These are phyloP conservation scores for Chrysanthemum lavandulifolium DNA, from an alignment of 129 eudicot genomes.

Conservation along the genomic window DNA sequence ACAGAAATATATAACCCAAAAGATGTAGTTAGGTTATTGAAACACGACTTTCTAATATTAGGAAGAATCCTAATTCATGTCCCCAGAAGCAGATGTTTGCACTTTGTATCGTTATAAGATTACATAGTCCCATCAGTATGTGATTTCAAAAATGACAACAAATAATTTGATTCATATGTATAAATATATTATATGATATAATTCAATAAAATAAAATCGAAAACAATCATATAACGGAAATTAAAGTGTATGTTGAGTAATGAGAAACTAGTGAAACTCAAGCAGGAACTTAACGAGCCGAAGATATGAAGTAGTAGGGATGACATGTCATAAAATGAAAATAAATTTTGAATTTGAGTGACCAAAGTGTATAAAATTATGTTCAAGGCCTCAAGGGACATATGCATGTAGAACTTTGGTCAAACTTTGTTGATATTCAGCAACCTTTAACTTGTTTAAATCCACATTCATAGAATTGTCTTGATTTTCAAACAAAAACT, in stretches of 20 bases:
- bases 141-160: neutral
- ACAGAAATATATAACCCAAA: neutral
- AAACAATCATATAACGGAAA: neutral
- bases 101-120: neutral
- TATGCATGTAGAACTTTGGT: too few relatives aligned
- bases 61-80: constrained; percentile 14
- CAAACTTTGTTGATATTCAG: too few relatives aligned
- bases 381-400: too few relatives aligned
- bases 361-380: too few relatives aligned
- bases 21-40: constrained; percentile 7
- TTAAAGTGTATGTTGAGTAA: too few relatives aligned
- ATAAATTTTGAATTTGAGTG: too few relatives aligned
- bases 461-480: neutral
- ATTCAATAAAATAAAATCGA: neutral
- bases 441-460: neutral
- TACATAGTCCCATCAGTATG: neutral
- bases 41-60: constrained; percentile 9
- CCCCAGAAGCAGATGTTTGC: constrained; percentile 8
- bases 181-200: neutral
- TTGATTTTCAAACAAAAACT: neutral
- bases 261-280: too few relatives aligned
- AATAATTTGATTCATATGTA: neutral
- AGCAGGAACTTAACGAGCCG: too few relatives aligned
- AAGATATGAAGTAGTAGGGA: too few relatives aligned
- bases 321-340: too few relatives aligned